phyloP scores from a whole-genome alignment of 441 rosid species.

The Gossypium gossypioides region DNA sequence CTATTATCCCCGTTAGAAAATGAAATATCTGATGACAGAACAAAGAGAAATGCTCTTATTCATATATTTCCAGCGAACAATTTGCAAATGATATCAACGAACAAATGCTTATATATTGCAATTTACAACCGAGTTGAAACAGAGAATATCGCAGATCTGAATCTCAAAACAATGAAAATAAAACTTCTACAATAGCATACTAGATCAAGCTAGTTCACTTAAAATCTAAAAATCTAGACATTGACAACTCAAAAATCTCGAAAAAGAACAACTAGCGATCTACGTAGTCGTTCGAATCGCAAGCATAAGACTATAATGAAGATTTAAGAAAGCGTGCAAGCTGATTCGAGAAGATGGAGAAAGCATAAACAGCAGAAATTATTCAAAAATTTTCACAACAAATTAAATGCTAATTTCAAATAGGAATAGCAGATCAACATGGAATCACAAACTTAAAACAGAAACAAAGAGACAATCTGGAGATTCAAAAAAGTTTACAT shows the following conservation, averaged over 20 bases:
- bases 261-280: not conserved
- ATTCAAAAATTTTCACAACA: not conserved
- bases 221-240: not conserved
- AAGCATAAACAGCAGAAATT: not conserved
- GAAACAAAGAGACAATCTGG: not conserved
- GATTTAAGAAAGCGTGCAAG: not conserved
- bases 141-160: not conserved
- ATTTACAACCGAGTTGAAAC: not conserved
- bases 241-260: not conserved
- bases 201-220: not conserved
- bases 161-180: not conserved
- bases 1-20: not conserved
- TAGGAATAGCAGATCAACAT: not conserved
- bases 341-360: not conserved
- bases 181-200: not conserved
- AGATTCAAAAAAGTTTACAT: slow-evolving; percentile 26
- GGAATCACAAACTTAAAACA: not conserved
- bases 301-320: not conserved
- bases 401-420: not conserved
- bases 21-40: not conserved
- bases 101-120: not conserved
- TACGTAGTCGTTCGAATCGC: not conserved
- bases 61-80: not conserved
- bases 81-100: not conserved
- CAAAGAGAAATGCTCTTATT: not conserved